Percentiles rank a stretch among this genome's conserved stretches.
Conservation (phyloP, 139 green algal species). For the Chlamydomonas sp. region DNA sequence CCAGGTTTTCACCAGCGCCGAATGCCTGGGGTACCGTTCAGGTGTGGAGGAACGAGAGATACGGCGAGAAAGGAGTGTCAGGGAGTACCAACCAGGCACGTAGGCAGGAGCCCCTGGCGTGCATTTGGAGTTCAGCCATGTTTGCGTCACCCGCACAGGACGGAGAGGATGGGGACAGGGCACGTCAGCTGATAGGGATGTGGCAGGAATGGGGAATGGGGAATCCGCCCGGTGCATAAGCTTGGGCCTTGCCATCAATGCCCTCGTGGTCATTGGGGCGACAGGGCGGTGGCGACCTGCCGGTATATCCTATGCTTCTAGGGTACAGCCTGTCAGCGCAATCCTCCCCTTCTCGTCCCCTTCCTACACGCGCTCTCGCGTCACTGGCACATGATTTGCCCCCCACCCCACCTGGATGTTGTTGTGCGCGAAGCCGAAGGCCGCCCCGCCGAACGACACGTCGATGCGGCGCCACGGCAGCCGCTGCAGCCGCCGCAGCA, state of each 20-base stretch:
- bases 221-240: no score
- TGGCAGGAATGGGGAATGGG: no score
- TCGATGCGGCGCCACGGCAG: slow-evolving; percentile 85
- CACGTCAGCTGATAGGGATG: neutral
- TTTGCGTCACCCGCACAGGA: neutral
- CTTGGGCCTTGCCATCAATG: no score
- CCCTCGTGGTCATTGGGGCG: no score
- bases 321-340: neutral
- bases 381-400: neutral
- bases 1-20: neutral
- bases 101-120: neutral
- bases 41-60: neutral
- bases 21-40: neutral
- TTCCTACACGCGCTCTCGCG: no score
- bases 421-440: slow-evolving; percentile 62
- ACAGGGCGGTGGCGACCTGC: neutral
- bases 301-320: neutral
- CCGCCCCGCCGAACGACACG: slow-evolving; percentile 64
- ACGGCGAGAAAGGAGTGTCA: neutral
- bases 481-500: slow-evolving; percentile 67
- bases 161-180: neutral
- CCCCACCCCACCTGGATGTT: slow-evolving; percentile 66
- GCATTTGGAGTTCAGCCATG: neutral
- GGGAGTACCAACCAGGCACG: neutral
- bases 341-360: neutral